Evolutionary conservation across 169 alveolate species (phyloP).

Genomic region (Eimeria brunetti): DNA sequence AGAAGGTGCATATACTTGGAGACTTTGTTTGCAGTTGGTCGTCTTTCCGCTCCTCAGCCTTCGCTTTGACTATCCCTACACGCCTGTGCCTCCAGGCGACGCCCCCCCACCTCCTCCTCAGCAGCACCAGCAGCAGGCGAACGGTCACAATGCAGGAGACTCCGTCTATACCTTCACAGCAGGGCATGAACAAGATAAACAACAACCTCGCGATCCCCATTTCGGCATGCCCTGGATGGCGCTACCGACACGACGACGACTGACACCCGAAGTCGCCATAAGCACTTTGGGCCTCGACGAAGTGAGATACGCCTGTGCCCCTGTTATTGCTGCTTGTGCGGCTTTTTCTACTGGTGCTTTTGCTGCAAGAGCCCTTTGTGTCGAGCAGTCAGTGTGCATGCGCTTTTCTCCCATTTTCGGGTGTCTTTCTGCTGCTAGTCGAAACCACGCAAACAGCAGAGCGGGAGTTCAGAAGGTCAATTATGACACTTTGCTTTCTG

Average conservation of each 20-base stretch:
- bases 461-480: neutral
- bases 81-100: conserved; percentile 57
- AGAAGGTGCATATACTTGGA: conserved; percentile 66
- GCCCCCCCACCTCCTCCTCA: conserved; percentile 69
- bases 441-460: neutral
- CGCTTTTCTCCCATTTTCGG: neutral
- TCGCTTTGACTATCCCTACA: conserved; percentile 75
- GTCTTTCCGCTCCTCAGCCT: conserved; percentile 76
- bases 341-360: conserved; percentile 16
- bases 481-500: neutral
- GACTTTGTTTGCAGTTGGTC: conserved; percentile 53
- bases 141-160: conserved; percentile 23
- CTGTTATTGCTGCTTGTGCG: conserved; percentile 2
- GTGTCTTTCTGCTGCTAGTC: neutral
- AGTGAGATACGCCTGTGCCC: conserved; percentile 46
- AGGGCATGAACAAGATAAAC: conserved; percentile 23
- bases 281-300: conserved; percentile 76
- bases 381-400: neutral
- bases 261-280: conserved; percentile 77
- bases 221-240: conserved; percentile 80
- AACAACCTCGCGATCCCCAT: conserved; percentile 28
- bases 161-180: conserved; percentile 5
- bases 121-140: conserved; percentile 51
- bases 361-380: neutral
- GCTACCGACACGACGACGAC: conserved; percentile 64